Base-by-base conservation (phyloP, 202 grass and related monocot species). In the Hordeum pubiflorum region DNA sequence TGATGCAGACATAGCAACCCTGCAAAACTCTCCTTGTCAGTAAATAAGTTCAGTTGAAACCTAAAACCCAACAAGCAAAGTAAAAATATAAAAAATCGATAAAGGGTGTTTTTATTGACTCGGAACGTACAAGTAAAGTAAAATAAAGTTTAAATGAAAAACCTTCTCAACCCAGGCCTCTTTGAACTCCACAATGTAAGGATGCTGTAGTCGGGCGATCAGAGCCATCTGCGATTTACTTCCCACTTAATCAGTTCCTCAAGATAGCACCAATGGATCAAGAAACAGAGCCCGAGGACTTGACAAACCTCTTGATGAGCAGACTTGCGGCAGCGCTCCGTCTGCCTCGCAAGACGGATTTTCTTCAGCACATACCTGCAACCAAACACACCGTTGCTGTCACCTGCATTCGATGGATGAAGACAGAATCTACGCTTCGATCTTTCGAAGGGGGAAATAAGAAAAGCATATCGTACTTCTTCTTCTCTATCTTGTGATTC, bases 101-200 rank as follows among this genome's bases (percentile, higher is more conserved):
- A n/a, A n/a, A n/a, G n/a, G n/a, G n/a, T n/a, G n/a, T n/a, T n/a
- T n/a, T n/a, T n/a, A n/a, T n/a, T n/a, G n/a, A n/a, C n/a, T n/a
- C n/a, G n/a, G n/a, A n/a, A n/a, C n/a, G n/a, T n/a, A 57, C 9
- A 75, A 58, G 61, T 0, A 54, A 65, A 71, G 9, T 24, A 79
- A 69, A 43, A 52, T n/a, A 34, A 75, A 83, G 48, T 22, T 78
- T 56, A 24, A 55, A 72, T 8, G 18, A 14, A 4, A 74, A 85
- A 98, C 96, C 96, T 99, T 96, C 75, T 99, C 92, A 81, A 99
- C 96, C 96, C 96, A 99, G 77, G 92, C 96, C 83, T 99, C 92
- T 77, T 99, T 99, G 89, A 96, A 99, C 70, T 96, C 92, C 10
- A 99, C 92, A 56, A 96, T 99, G 72, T 86, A 99, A 79, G 92